These are phyloP conservation scores for Pythium rhizo-oryzae DNA, from an alignment of 352 stramenopile species.

Conservation along the genomic window DNA sequence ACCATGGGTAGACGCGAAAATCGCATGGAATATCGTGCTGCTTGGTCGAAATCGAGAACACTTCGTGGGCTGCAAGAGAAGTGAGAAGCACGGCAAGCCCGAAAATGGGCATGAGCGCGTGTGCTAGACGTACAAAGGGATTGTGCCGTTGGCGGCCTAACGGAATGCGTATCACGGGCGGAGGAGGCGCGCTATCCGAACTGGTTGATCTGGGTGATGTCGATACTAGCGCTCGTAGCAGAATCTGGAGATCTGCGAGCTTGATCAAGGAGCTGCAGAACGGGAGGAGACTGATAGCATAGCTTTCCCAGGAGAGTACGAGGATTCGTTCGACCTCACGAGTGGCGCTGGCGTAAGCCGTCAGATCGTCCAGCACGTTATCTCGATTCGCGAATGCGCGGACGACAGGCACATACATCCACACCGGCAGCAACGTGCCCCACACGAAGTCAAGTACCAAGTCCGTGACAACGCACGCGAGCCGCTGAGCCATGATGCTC, in stretches of 20 bases:
- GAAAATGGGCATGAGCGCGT: neutral
- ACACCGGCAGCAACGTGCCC: constrained; percentile 2
- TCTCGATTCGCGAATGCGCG: neutral
- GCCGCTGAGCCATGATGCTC: neutral
- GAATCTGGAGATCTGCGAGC: neutral
- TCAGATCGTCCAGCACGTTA: neutral
- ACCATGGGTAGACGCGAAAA: constrained; percentile 6
- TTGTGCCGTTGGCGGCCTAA: neutral
- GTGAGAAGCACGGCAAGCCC: neutral
- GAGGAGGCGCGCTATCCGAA: too few species aligned
- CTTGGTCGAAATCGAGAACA: neutral
- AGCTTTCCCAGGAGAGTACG: constrained; percentile 3
- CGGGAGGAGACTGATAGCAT: neutral
- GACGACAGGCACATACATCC: constrained; percentile 10
- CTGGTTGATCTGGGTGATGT: too few species aligned
- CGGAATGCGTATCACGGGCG: neutral
- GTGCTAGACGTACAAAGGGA: neutral
- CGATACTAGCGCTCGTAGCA: neutral
- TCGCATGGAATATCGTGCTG: neutral
- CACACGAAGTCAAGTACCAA: constrained; percentile 8
- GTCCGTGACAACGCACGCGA: neutral
- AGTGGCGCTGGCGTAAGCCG: neutral
- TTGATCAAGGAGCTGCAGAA: constrained; percentile 10
- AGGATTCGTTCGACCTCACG: constrained; percentile 3
- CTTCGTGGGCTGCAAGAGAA: neutral